Evolutionary conservation across 2,329 filamentous ascomycete species (phyloP).

Genomic region (Clarireedia hainanense): DNA sequence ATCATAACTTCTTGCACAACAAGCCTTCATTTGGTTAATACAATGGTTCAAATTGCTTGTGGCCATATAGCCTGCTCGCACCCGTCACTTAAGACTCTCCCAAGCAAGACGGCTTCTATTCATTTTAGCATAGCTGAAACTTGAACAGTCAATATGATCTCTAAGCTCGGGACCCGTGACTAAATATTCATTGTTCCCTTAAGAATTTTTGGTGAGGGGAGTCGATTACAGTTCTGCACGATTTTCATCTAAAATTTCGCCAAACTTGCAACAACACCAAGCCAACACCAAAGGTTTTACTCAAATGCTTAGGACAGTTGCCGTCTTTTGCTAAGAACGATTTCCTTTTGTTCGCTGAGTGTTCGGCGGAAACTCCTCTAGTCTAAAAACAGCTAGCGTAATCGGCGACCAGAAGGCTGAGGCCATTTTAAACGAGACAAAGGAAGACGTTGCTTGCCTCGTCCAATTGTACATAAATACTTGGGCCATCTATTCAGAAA

Average conservation of each 20-base stretch:
- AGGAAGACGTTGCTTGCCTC: constrained; percentile 2
- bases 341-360: not conserved
- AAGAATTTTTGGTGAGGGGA: not conserved
- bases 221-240: not conserved
- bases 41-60: no score
- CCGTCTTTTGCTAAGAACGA: not conserved
- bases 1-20: not conserved
- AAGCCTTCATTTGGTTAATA: no score
- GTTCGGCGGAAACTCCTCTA: not conserved
- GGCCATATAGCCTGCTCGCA: no score
- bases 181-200: no score
- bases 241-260: no score
- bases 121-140: no score
- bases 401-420: constrained; percentile 4
- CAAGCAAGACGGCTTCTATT: no score
- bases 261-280: constrained; percentile 10
- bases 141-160: no score
- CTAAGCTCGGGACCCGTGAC: no score
- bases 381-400: not conserved
- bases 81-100: no score
- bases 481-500: not conserved
- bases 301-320: constrained; percentile 30
- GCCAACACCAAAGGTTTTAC: constrained; percentile 49
- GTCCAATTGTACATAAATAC: not conserved
- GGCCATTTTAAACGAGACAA: constrained; percentile 7